Conservation (phyloP, 1,284 basidiomycete species). For the Cystobasidium sp. region DNA sequence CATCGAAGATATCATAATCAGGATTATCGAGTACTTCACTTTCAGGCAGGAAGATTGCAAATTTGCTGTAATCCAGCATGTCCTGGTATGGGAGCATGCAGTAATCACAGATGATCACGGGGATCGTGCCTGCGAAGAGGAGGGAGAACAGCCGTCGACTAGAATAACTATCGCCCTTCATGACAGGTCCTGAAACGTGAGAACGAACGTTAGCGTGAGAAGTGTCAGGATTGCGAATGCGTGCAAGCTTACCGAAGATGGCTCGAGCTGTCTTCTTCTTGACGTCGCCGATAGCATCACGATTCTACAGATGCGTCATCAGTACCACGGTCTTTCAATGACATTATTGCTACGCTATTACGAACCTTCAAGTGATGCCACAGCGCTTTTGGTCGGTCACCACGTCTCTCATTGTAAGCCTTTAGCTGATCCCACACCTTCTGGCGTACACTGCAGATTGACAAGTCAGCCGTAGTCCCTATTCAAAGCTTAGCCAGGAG, state of each 20-base stretch:
- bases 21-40: slow-evolving; percentile 38
- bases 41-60: slow-evolving; percentile 40
- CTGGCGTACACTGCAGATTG: slow-evolving; percentile 1
- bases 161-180: slow-evolving; percentile 38
- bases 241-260: slow-evolving; percentile 19
- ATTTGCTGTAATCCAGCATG: slow-evolving; percentile 36
- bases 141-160: slow-evolving; percentile 38
- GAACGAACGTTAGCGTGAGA: neutral
- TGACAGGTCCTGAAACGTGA: slow-evolving; percentile 21
- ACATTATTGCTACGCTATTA: neutral
- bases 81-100: slow-evolving; percentile 42
- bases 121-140: slow-evolving; percentile 40
- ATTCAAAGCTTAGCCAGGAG: neutral
- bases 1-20: slow-evolving; percentile 36
- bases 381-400: slow-evolving; percentile 17
- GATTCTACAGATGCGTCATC: slow-evolving; percentile 1
- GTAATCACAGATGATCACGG: slow-evolving; percentile 37
- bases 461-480: neutral
- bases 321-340: neutral
- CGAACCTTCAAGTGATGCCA: slow-evolving; percentile 32
- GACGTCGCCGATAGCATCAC: slow-evolving; percentile 27
- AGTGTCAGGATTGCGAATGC: too few relatives aligned
- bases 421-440: slow-evolving; percentile 35
- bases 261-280: slow-evolving; percentile 34
- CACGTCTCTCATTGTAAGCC: slow-evolving; percentile 31